Evolutionary conservation across 768 basidiomycete genomes (phyloP).

Genomic region (Kwoniella sp.): DNA sequence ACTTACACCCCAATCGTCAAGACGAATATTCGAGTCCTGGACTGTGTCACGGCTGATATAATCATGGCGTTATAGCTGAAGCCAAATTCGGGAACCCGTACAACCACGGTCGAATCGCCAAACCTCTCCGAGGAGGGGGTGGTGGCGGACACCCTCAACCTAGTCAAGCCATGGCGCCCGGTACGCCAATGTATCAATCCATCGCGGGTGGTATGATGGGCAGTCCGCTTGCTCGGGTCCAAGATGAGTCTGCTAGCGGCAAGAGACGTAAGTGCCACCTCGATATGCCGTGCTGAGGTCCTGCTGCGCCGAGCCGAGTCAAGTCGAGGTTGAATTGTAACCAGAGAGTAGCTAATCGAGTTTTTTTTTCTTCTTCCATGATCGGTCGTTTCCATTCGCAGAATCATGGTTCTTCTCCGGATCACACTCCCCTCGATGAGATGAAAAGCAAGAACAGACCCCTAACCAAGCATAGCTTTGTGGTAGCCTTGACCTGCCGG

Average conservation of each 20-base stretch:
- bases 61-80: slow-evolving; percentile 1
- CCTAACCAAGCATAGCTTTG: too few species aligned
- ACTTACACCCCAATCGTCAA: too few species aligned
- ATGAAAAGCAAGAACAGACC: too few species aligned
- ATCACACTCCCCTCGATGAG: slow-evolving; percentile 22
- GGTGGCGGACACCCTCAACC: slow-evolving; percentile 13
- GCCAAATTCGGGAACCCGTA: slow-evolving; percentile 62
- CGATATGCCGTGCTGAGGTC: too few species aligned
- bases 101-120: slow-evolving; percentile 91
- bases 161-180: neutral
- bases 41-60: slow-evolving; percentile 1
- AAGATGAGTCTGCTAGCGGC: slow-evolving; percentile 42
- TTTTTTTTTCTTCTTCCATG: too few species aligned
- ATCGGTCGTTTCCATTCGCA: too few species aligned
- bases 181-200: slow-evolving; percentile 28
- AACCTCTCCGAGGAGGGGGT: slow-evolving; percentile 91
- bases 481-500: too few species aligned
- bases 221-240: slow-evolving; percentile 46
- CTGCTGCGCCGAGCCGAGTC: too few species aligned
- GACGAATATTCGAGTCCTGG: too few species aligned
- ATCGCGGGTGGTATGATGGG: slow-evolving; percentile 20
- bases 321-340: too few species aligned
- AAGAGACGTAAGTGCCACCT: slow-evolving; percentile 49
- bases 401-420: slow-evolving; percentile 42
- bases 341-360: too few species aligned